Conservation (phyloP, 768 basidiomycete genomes). For the Trametes coccinea region DNA sequence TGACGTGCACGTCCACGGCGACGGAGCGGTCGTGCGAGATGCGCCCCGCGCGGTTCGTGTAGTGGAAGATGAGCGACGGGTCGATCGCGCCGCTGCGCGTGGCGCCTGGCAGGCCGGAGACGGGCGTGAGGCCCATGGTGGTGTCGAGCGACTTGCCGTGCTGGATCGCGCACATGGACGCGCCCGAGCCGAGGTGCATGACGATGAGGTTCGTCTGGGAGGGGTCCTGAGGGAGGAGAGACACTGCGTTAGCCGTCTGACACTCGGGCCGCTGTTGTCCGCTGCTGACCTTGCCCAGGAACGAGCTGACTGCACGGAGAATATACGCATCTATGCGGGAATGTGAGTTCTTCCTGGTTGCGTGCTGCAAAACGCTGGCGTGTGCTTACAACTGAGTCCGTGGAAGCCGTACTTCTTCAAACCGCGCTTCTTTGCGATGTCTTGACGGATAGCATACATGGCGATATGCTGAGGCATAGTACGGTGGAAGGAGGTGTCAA, state of each 20-base stretch:
- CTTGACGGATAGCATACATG: constrained; percentile 74
- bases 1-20: constrained; percentile 52
- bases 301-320: constrained; percentile 56
- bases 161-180: constrained; percentile 76
- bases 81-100: constrained; percentile 85
- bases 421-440: constrained; percentile 59
- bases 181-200: constrained; percentile 89
- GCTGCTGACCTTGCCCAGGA: constrained; percentile 52
- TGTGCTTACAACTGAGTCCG: constrained; percentile 66
- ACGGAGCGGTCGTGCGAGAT: constrained; percentile 54
- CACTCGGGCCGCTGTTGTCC: background rate
- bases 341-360: background rate
- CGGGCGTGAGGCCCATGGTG: constrained; percentile 88
- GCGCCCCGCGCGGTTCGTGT: constrained; percentile 44
- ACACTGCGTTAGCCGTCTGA: background rate
- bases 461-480: constrained; percentile 75
- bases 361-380: background rate
- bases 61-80: constrained; percentile 86
- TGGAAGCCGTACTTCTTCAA: constrained; percentile 93
- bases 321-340: constrained; percentile 60
- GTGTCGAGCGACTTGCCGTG: constrained; percentile 79
- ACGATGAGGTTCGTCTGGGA: constrained; percentile 71
- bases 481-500: constrained; percentile 85
- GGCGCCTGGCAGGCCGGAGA: constrained; percentile 87
- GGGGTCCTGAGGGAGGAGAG: constrained; percentile 34